Percentiles rank a stretch among this genome's conserved stretches.
These are phyloP conservation scores for Fusarium sp. DNA, from an alignment of 2,329 filamentous ascomycete species.

Conservation along the genomic window DNA sequence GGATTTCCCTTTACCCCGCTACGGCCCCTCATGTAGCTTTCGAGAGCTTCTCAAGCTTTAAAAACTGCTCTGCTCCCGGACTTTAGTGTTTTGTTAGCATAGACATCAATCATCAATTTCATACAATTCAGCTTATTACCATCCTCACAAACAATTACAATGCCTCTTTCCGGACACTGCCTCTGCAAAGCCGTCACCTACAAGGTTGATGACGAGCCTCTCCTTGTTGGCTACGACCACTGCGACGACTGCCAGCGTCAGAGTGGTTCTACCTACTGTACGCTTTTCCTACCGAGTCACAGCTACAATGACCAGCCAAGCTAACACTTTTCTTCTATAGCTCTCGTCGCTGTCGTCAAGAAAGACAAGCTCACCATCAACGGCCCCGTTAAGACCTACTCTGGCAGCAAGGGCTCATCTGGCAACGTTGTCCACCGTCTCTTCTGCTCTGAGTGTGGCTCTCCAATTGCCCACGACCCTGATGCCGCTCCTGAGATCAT, in stretches of 20 bases:
- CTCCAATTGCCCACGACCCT: conserved; percentile 76
- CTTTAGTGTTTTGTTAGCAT: not conserved
- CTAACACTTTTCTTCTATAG: conserved; percentile 50
- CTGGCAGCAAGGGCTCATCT: conserved; percentile 65
- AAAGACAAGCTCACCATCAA: conserved; percentile 73
- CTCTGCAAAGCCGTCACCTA: conserved; percentile 80
- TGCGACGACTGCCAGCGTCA: conserved; percentile 80
- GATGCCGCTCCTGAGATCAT: conserved; percentile 77
- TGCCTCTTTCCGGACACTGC: conserved; percentile 76
- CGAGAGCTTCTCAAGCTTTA: conserved; percentile 33
- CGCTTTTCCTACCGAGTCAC: conserved; percentile 37
- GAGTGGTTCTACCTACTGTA: conserved; percentile 75
- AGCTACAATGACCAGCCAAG: not conserved
- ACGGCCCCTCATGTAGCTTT: conserved; percentile 40
- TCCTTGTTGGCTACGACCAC: conserved; percentile 74
- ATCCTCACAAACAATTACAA: conserved; percentile 51
- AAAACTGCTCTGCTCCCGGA: not conserved
- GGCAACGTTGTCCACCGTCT: conserved; percentile 73
- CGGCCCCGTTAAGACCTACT: conserved; percentile 73
- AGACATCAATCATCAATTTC: conserved; percentile 11
- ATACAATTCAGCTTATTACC: conserved; percentile 6
- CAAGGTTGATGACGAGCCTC: conserved; percentile 63
- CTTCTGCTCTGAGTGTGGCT: conserved; percentile 77
- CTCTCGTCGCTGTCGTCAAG: conserved; percentile 73
- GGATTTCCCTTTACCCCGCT: conserved; percentile 45